Conservation (phyloP, 2,329 filamentous ascomycete genomes). For the Penicillium psychrosexuale region DNA sequence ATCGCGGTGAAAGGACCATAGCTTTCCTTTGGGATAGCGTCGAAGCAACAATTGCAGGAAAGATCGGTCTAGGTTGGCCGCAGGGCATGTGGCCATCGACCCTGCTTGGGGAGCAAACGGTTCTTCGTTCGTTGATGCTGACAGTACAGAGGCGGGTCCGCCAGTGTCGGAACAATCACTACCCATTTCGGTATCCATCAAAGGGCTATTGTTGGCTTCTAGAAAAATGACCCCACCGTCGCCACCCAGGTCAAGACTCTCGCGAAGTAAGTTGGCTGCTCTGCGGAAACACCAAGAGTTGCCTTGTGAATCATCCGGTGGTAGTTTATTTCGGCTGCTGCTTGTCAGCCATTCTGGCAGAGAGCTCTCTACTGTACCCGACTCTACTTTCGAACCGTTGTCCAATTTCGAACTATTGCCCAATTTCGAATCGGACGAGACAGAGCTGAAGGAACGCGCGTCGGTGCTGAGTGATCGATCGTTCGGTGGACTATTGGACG, state of each 20-base stretch:
- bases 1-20: conserved; percentile 50
- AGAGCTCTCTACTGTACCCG: conserved; percentile 26
- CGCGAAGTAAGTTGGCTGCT: conserved; percentile 48
- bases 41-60: conserved; percentile 39
- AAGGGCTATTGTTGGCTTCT: conserved; percentile 30
- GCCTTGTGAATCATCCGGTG: conserved; percentile 35
- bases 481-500: conserved; percentile 16
- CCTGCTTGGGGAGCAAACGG: conserved; percentile 35
- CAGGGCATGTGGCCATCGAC: conserved; percentile 26
- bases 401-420: conserved; percentile 15
- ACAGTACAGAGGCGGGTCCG: conserved; percentile 33
- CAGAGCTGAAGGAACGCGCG: conserved; percentile 25
- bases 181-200: conserved; percentile 28
- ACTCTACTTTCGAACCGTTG: conserved; percentile 24
- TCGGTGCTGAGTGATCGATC: conserved; percentile 30
- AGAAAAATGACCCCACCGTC: conserved; percentile 49
- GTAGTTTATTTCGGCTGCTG: conserved; percentile 25
- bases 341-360: conserved; percentile 34
- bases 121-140: conserved; percentile 37
- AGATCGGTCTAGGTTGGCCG: conserved; percentile 31
- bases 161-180: conserved; percentile 31
- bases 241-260: conserved; percentile 46
- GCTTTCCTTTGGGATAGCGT: conserved; percentile 48
- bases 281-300: conserved; percentile 47
- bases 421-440: conserved; percentile 25